Evolutionary conservation across 352 stramenopile genomes (phyloP).

Genomic region (Phytophthora fragariaefolia): DNA sequence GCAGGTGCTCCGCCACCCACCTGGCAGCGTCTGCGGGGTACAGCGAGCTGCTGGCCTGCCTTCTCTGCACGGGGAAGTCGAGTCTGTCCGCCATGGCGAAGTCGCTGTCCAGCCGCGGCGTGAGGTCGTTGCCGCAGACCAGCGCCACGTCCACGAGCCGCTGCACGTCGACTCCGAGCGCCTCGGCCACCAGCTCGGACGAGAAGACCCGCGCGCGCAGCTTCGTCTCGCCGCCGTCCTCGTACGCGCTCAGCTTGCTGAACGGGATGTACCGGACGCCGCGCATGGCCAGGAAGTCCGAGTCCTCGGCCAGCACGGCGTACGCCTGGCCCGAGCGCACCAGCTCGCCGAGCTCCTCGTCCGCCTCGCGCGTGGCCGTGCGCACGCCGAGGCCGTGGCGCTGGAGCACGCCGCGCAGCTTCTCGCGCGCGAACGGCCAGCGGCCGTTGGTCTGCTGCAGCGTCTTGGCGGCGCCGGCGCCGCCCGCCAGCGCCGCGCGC

Average conservation of each 20-base stretch:
- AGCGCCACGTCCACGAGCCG: slow-evolving; percentile 88
- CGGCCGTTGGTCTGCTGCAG: slow-evolving; percentile 71
- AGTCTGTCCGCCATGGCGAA: slow-evolving; percentile 59
- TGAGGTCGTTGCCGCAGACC: slow-evolving; percentile 91
- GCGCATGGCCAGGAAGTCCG: slow-evolving; percentile 90
- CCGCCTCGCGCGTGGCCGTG: slow-evolving; percentile 72
- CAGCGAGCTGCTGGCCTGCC: slow-evolving; percentile 42
- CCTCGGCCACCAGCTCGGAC: slow-evolving; percentile 60
- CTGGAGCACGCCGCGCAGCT: slow-evolving; percentile 63
- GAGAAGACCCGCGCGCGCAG: slow-evolving; percentile 80
- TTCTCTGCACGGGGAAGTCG: slow-evolving; percentile 62
- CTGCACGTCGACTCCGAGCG: slow-evolving; percentile 62
- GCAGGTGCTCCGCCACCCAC: slow-evolving; percentile 61
- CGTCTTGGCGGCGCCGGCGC: slow-evolving; percentile 31
- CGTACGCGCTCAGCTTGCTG: slow-evolving; percentile 42
- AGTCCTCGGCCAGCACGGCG: slow-evolving; percentile 84
- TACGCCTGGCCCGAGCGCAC: slow-evolving; percentile 60
- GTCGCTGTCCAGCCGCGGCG: slow-evolving; percentile 65
- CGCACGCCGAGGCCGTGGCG: slow-evolving; percentile 55
- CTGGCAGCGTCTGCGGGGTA: slow-evolving; percentile 53
- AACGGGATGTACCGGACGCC: slow-evolving; percentile 87
- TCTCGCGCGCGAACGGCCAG: slow-evolving; percentile 82
- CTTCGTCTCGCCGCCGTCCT: slow-evolving; percentile 16
- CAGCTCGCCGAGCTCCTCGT: slow-evolving; percentile 75
- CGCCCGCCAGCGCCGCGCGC: not conserved